Base-by-base conservation (phyloP, 257 asterid species). In the Datura wrightii region DNA sequence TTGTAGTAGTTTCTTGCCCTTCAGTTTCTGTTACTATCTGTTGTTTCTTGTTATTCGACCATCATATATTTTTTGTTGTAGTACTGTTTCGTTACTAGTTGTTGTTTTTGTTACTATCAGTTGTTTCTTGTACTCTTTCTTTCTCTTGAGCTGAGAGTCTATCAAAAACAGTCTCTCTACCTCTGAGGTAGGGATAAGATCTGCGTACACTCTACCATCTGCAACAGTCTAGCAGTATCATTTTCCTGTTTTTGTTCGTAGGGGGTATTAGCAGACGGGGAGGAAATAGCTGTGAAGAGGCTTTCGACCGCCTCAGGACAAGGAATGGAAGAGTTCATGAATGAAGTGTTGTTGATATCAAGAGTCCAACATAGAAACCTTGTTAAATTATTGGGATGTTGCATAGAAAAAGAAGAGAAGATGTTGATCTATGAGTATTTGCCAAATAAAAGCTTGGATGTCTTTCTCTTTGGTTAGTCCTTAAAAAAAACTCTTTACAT, bases 341-440 rank as follows among this genome's bases (percentile, higher is more conserved):
- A 87, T 7, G 97, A 92, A 87, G 90, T 92, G 0, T 79, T 88
- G 69, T 91, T 94, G 41, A 88, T 94, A 67, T 88, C 94, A 36
- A 92, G 87, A 76, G 84, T 94, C 83, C 94, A 92, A 70, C 97
- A 94, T 85, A 89, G 89, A 18, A 93, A 94, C 86, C 93, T 94
- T 79, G 94, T 94, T 41, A 88, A 87, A 70, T 86, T 94, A 50
- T 52, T 85, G 1, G 95, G 97, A 14, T 91, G 90, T 62, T 89
- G 94, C 89, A 65, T 90, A 67, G 91, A 86, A 46, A 89, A 88
- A 80, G 91, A 90, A 15, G 94, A 94, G 78, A 24, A 24, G 31
- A 24, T 24, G 31, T 24, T 24, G 31, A 24, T 24, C 31, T 24
- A 24, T 24, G 31, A 93, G 65, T 93, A 87, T 86, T 87, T 93